Conservation (phyloP, 257 asterid genomes). For the Solanum appendiculatum region DNA sequence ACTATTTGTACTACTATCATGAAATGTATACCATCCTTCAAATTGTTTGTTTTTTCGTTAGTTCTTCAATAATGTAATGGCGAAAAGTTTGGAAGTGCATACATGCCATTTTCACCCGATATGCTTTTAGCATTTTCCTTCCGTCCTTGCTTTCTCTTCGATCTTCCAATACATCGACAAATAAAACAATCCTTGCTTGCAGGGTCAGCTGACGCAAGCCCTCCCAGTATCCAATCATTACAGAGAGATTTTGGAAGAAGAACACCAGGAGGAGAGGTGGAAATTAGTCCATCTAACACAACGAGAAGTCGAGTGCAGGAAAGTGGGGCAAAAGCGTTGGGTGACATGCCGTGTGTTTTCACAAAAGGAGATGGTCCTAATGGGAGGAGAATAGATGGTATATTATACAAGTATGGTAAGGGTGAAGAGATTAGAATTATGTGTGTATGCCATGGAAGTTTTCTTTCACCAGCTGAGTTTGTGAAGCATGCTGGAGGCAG, state of each 20-base stretch:
- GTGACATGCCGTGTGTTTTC: conserved; percentile 90
- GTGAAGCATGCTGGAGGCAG: conserved; percentile 83
- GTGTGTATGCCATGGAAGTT: conserved; percentile 90
- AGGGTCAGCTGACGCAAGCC: conserved; percentile 37
- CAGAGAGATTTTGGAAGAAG: conserved; percentile 17
- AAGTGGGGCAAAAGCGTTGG: conserved; percentile 12
- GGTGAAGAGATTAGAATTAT: conserved; percentile 83
- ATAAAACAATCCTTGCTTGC: neutral
- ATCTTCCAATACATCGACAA: neutral
- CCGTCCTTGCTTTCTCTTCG: neutral
- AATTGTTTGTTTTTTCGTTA: neutral
- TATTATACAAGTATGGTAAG: conserved; percentile 68
- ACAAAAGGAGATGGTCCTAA: conserved; percentile 80
- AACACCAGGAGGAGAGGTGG: conserved; percentile 14
- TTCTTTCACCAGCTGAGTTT: conserved; percentile 82
- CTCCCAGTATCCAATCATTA: conserved; percentile 44
- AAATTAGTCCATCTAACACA: conserved; percentile 21
- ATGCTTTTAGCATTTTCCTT: neutral
- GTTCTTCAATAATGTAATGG: neutral
- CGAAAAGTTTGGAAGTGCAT: neutral
- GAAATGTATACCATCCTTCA: neutral
- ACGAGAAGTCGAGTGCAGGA: conserved; percentile 12
- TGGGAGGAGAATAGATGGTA: conserved; percentile 76
- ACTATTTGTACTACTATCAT: neutral
- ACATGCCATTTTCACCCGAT: neutral